These are phyloP conservation scores for Serendipita sp. DNA, from an alignment of 768 basidiomycete species.

Conservation along the genomic window DNA sequence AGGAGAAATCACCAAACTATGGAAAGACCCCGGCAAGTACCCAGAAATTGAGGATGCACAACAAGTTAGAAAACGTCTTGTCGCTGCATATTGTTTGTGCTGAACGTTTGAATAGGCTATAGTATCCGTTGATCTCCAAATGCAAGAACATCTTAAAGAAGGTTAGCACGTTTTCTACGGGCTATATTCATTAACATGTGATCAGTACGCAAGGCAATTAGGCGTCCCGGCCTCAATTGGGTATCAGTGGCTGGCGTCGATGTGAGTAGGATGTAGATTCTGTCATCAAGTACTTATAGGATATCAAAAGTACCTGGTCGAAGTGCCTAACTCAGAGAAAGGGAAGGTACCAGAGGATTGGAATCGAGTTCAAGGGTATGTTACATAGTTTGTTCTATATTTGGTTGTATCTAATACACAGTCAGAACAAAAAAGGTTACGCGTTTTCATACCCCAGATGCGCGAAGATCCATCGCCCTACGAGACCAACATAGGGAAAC, in stretches of 20 bases:
- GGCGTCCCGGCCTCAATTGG: constrained; percentile 60
- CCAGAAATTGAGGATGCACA: constrained; percentile 41
- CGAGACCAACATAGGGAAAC: constrained; percentile 61
- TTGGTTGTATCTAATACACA: neutral
- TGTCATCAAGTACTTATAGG: neutral
- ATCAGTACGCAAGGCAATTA: constrained; percentile 55
- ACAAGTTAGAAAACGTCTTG: constrained; percentile 32
- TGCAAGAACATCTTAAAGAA: constrained; percentile 55
- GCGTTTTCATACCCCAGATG: constrained; percentile 63
- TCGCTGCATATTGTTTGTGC: neutral
- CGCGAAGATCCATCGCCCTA: constrained; percentile 46
- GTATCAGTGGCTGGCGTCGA: constrained; percentile 51
- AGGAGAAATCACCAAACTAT: constrained; percentile 55
- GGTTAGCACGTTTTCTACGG: constrained; percentile 25
- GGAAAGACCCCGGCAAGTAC: constrained; percentile 40
- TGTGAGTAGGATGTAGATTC: constrained; percentile 25
- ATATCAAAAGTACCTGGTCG: constrained; percentile 53
- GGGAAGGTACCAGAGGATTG: constrained; percentile 36
- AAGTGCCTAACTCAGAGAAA: constrained; percentile 48
- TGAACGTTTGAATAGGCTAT: constrained; percentile 35
- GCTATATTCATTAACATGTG: neutral
- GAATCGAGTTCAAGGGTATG: constrained; percentile 50
- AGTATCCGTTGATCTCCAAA: constrained; percentile 48
- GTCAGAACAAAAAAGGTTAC: constrained; percentile 52
- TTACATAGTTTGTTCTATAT: constrained; percentile 13